Evolutionary conservation across 768 basidiomycete species (phyloP).

Genomic region (Suillus plorans): DNA sequence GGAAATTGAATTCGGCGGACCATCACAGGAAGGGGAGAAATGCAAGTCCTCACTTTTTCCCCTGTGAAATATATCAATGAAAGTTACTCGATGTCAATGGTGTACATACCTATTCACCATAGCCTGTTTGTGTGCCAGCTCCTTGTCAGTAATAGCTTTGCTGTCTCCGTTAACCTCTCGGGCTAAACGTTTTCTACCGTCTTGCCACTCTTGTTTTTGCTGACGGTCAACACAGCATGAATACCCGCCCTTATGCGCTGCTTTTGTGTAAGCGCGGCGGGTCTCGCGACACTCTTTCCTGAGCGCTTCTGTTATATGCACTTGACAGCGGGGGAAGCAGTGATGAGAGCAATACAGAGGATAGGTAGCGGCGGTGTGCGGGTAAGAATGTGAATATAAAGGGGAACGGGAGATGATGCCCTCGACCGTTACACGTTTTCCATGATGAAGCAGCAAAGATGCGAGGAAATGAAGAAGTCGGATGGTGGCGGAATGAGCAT

Average conservation of each 20-base stretch:
- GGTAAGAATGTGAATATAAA: slow-evolving; percentile 72
- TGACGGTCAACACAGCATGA: slow-evolving; percentile 66
- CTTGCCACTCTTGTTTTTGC: slow-evolving; percentile 54
- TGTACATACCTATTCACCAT: slow-evolving; percentile 72
- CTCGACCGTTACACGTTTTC: slow-evolving; percentile 61
- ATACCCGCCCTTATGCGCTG: slow-evolving; percentile 74
- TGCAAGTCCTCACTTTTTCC: slow-evolving; percentile 11
- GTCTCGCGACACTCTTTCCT: slow-evolving; percentile 64
- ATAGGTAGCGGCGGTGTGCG: slow-evolving; percentile 79
- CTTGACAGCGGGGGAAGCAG: slow-evolving; percentile 71
- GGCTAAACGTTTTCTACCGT: slow-evolving; percentile 71
- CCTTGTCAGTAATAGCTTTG: slow-evolving; percentile 59
- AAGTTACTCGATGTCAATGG: neutral
- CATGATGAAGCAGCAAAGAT: slow-evolving; percentile 59
- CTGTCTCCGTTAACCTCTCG: slow-evolving; percentile 71
- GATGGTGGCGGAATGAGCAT: slow-evolving; percentile 69
- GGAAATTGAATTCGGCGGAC: too few species aligned
- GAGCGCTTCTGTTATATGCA: slow-evolving; percentile 56
- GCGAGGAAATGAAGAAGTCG: slow-evolving; percentile 71
- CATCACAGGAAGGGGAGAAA: too few species aligned
- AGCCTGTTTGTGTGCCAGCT: slow-evolving; percentile 62
- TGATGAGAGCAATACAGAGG: slow-evolving; percentile 66
- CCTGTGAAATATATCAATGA: slow-evolving; percentile 14
- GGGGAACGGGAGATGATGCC: slow-evolving; percentile 56
- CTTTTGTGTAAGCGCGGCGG: slow-evolving; percentile 75